phyloP scores from a whole-genome alignment of 345 rosid genomes.

The Brassica cretica region DNA sequence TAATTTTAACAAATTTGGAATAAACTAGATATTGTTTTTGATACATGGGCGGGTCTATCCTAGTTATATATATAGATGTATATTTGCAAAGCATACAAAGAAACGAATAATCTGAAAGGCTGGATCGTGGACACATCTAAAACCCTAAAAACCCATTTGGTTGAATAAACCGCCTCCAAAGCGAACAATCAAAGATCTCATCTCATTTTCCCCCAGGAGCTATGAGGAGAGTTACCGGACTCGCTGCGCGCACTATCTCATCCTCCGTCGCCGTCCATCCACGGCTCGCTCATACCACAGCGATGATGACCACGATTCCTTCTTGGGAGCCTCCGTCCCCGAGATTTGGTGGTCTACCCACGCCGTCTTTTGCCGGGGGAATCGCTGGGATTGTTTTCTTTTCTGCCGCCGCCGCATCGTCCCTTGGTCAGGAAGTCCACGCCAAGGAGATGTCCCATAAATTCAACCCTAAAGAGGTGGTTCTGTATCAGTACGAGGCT shows the following conservation, averaged over 20 bases:
- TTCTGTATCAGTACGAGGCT: constrained; percentile 93
- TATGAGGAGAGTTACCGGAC: constrained; percentile 59
- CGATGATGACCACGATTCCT: constrained; percentile 33
- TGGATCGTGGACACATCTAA: constrained; percentile 36
- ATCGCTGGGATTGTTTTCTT: constrained; percentile 51
- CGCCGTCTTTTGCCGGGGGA: constrained; percentile 44
- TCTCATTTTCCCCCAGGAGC: neutral
- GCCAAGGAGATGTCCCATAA: constrained; percentile 67
- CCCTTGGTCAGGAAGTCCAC: constrained; percentile 53
- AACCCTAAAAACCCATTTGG: constrained; percentile 32
- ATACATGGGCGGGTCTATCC: no score
- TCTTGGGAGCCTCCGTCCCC: constrained; percentile 37
- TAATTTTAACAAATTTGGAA: no score
- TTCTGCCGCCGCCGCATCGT: constrained; percentile 53
- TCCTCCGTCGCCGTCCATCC: constrained; percentile 35
- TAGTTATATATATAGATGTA: no score
- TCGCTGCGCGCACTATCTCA: constrained; percentile 46
- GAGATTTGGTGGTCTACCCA: constrained; percentile 35
- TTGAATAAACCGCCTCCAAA: constrained; percentile 5
- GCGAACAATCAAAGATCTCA: constrained; percentile 2
- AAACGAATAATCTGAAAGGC: neutral
- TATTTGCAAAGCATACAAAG: neutral
- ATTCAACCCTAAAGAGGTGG: constrained; percentile 61
- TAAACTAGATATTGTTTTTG: no score
- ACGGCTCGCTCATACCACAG: constrained; percentile 48